phyloP scores from a whole-genome alignment of 2,329 filamentous ascomycete genomes.

The Apiospora malaysiana region DNA sequence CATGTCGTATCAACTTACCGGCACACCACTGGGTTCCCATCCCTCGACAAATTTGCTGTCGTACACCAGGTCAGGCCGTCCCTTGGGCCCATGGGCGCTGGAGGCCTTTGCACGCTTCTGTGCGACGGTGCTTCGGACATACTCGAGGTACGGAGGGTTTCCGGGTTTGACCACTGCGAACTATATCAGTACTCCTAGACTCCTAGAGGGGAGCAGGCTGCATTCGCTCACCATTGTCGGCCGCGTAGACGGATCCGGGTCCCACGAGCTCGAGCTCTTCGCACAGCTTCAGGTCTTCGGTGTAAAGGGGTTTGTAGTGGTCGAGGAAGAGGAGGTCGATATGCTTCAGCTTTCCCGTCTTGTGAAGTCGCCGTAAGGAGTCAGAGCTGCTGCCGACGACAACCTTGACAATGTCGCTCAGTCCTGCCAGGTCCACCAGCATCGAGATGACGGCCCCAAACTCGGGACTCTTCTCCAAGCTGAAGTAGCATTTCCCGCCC shows the following conservation, averaged over 20 bases:
- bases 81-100: conserved; percentile 42
- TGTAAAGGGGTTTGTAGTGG: conserved; percentile 80
- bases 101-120: conserved; percentile 60
- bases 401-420: conserved; percentile 73
- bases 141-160: conserved; percentile 73
- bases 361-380: conserved; percentile 66
- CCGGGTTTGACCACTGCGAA: conserved; percentile 67
- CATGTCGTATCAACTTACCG: conserved; percentile 51
- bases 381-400: conserved; percentile 71
- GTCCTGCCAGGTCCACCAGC: conserved; percentile 75
- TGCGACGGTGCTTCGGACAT: conserved; percentile 68
- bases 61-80: conserved; percentile 71
- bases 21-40: conserved; percentile 71
- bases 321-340: conserved; percentile 81
- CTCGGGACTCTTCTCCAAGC: conserved; percentile 74
- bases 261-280: conserved; percentile 72
- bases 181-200: too few species aligned
- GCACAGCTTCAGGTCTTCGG: conserved; percentile 75
- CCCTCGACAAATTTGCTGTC: conserved; percentile 68
- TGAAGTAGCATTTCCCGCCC: conserved; percentile 71
- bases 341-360: conserved; percentile 56
- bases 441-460: conserved; percentile 73
- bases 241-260: conserved; percentile 66
- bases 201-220: too few species aligned
- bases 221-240: conserved; percentile 68